Base-by-base conservation (phyloP, 2,329 filamentous ascomycete species). In the Diaporthe capsici region DNA sequence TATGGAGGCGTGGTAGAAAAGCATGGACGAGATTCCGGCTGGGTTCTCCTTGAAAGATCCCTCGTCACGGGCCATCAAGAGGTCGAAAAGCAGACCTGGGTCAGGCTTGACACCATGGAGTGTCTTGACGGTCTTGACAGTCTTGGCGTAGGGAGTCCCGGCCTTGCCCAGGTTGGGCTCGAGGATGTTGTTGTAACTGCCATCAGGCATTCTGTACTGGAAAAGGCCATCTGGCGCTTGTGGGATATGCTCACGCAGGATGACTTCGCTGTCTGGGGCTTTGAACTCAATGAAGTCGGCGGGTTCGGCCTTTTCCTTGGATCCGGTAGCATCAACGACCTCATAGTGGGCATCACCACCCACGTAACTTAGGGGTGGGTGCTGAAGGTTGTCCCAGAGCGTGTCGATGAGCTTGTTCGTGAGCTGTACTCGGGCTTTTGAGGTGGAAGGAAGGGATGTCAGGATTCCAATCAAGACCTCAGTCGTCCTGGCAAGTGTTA, bases 81-180 rank as follows among this genome's bases (percentile, higher is more conserved):
- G 89, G 82, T 94, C 93, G 76, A 95, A 95, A 4, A 95, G 85
- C 20, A 92, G 84, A 25, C 90, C 90, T 0, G 93, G 88, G 68
- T 94, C 93, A 2, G 80, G 80, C 1, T 93, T 84, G 1, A 88
- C 87, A 72, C 89, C 87, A 0, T 92, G 90, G 73, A 89, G 86
- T 49, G 39, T 28, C 31, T 63, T 55, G 25, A 57, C 74, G 13
- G 49, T 49, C 17, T 73, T 49, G 44, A 92, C 91, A 1, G 90
- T 91, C 70, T 92, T 89, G 15, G 93, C 90, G 80, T 95, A 95
- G 0, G 90, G 86, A 0, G 90, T 92, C 65, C 90, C 91, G 10
- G 92, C 94, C 70, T 90, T 92, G 75, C 92, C 94, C 17, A 95
- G 84, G 79, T 88, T 86, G 0, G 93, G 93, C 74, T 91, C 87